Percentiles rank a stretch among this genome's conserved stretches.
Conservation (phyloP, 441 rosid species). For the Gossypium davidsonii region DNA sequence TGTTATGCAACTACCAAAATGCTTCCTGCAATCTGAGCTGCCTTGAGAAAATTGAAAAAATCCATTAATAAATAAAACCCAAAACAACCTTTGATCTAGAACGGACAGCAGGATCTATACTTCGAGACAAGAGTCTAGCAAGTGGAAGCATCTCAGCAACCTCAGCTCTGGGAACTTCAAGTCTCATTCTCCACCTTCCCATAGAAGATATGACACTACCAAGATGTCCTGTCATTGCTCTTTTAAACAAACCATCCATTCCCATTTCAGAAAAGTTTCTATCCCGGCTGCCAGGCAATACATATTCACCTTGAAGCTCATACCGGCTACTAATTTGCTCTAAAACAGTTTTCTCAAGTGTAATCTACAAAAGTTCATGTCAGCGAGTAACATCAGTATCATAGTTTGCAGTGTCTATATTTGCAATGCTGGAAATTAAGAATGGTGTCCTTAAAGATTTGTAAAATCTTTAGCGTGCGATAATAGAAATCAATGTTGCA, state of each 20-base stretch:
- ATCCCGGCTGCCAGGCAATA: conserved; percentile 90
- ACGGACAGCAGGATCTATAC: conserved; percentile 96
- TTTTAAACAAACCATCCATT: conserved; percentile 70
- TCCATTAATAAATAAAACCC: conserved; percentile 13
- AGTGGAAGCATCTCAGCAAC: conserved; percentile 99
- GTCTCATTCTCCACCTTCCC: conserved; percentile 99
- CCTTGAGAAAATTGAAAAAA: neutral
- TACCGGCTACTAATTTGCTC: conserved; percentile 87
- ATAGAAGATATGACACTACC: conserved; percentile 95
- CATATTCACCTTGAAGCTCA: conserved; percentile 99
- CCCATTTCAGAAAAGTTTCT: conserved; percentile 66
- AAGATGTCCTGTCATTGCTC: conserved; percentile 93
- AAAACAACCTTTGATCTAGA: conserved; percentile 85
- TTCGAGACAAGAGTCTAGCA: conserved; percentile 94
- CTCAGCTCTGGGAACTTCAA: conserved; percentile 98
- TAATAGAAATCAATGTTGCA: neutral
- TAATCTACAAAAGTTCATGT: conserved; percentile 47
- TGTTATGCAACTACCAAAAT: neutral
- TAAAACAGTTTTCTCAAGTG: conserved; percentile 84
- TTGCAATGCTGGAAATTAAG: neutral
- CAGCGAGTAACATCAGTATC: conserved; percentile 19
- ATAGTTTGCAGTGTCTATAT: neutral
- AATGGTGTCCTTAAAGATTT: neutral
- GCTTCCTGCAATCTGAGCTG: neutral
- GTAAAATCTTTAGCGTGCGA: neutral